A percentile compares a stretch with the other conserved stretches of the same genome.
These are phyloP conservation scores for Hymenoscyphus salicellus DNA, from an alignment of 2,329 filamentous ascomycete species.

Conservation along the genomic window DNA sequence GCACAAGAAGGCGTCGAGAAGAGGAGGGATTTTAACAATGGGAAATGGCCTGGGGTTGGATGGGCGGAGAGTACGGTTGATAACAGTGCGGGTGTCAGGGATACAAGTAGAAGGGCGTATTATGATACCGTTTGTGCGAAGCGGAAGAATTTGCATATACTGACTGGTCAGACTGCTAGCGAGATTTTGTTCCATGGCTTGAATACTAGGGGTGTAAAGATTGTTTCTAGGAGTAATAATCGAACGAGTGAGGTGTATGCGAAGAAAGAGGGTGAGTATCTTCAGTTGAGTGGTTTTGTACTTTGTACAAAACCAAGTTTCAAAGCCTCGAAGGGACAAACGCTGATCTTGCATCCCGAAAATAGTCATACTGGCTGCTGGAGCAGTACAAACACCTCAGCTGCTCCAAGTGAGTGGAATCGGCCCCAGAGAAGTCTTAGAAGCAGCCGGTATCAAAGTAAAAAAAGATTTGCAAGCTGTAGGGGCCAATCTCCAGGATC, in stretches of 20 bases:
- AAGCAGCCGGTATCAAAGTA: constrained; percentile 14
- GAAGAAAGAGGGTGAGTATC: constrained; percentile 3
- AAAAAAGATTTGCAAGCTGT: constrained; percentile 18
- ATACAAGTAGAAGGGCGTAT: constrained; percentile 1
- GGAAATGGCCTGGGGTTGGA: neutral
- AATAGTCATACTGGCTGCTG: constrained; percentile 28
- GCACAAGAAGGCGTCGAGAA: neutral
- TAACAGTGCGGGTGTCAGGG: neutral
- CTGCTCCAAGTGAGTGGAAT: constrained; percentile 36
- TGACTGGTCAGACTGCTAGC: constrained; percentile 2
- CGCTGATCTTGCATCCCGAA: constrained; percentile 1
- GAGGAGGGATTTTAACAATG: neutral
- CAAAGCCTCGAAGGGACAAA: neutral
- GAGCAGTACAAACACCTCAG: constrained; percentile 30
- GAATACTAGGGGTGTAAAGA: neutral
- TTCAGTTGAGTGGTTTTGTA: neutral
- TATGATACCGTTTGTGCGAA: constrained; percentile 2
- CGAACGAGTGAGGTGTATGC: neutral
- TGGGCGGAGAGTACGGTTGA: constrained; percentile 3
- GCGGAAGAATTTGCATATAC: constrained; percentile 6
- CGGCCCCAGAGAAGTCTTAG: constrained; percentile 19
- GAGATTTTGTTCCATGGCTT: constrained; percentile 6
- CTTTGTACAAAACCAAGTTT: too few relatives aligned
- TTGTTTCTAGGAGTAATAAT: neutral
- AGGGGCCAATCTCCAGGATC: constrained; percentile 23